These are phyloP conservation scores for Arctium minus DNA, from an alignment of 129 eudicot species.

Conservation along the genomic window DNA sequence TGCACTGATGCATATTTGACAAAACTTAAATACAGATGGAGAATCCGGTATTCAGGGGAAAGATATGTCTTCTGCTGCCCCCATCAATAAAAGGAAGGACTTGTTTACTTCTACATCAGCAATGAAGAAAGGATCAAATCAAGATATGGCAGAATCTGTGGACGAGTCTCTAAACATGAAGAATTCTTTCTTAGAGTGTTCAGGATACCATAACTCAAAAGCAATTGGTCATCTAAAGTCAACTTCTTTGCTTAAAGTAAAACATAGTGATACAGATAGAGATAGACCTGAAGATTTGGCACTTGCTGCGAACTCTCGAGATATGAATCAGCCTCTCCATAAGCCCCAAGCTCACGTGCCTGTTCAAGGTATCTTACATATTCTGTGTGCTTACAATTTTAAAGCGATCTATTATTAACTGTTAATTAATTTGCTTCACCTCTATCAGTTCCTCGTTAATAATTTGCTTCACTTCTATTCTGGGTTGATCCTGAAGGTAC, in stretches of 20 bases:
- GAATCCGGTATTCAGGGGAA: slow-evolving; percentile 3
- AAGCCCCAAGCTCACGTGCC: slow-evolving; percentile 23
- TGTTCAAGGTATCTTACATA: slow-evolving; percentile 39
- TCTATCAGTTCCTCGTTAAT: not conserved
- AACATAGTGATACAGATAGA: slow-evolving; percentile 16
- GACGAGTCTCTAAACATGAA: slow-evolving; percentile 12
- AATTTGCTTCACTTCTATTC: not conserved
- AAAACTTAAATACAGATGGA: not conserved
- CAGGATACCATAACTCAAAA: not conserved
- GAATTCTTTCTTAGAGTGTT: slow-evolving; percentile 17
- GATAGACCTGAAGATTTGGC: slow-evolving; percentile 18
- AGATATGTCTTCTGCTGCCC: not conserved
- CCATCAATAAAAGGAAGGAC: slow-evolving; percentile 27
- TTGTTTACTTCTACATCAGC: slow-evolving; percentile 33
- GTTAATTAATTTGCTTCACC: not conserved
- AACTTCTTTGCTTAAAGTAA: slow-evolving; percentile 15
- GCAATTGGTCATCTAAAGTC: not conserved
- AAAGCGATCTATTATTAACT: not conserved
- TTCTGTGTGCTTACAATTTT: not conserved
- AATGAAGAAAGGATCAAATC: slow-evolving; percentile 48
- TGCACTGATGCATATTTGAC: not conserved
- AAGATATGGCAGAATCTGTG: slow-evolving; percentile 19
- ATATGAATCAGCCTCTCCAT: slow-evolving; percentile 40
- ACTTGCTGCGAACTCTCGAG: slow-evolving; percentile 37
- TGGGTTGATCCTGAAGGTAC: slow-evolving; percentile 34